Evolutionary conservation across 345 rosid species (phyloP).

Genomic region (Heritiera fomes): DNA sequence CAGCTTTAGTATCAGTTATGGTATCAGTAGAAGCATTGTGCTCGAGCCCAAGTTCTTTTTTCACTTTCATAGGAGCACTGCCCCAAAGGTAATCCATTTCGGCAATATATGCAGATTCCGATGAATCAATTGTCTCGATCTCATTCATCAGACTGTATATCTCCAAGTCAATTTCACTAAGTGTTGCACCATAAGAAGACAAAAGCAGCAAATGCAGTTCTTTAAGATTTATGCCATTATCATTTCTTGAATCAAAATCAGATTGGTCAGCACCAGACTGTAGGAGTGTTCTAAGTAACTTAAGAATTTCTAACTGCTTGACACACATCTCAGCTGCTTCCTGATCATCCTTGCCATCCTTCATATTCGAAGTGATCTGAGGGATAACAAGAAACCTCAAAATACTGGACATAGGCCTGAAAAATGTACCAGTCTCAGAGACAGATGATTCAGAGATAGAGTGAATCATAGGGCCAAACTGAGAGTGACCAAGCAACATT

Average conservation of each 20-base stretch:
- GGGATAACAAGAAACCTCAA: conserved; percentile 51
- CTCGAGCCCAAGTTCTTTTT: conserved; percentile 53
- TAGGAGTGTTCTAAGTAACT: conserved; percentile 64
- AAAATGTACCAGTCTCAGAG: conserved; percentile 52
- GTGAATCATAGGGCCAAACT: conserved; percentile 56
- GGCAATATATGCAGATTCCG: conserved; percentile 37
- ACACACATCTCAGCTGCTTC: conserved; percentile 32
- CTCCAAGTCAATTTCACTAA: conserved; percentile 71
- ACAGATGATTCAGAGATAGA: conserved; percentile 39
- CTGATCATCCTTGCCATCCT: conserved; percentile 28
- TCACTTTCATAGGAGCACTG: conserved; percentile 54
- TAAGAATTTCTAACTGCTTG: conserved; percentile 68
- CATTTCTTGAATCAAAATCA: conserved; percentile 42
- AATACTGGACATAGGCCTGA: conserved; percentile 75
- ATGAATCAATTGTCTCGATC: conserved; percentile 50
- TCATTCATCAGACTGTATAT: conserved; percentile 60
- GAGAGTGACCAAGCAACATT: conserved; percentile 81
- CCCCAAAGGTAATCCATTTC: conserved; percentile 81
- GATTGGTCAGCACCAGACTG: conserved; percentile 22
- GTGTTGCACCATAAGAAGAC: conserved; percentile 89
- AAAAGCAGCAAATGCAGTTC: conserved; percentile 67
- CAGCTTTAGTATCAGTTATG: conserved; percentile 42
- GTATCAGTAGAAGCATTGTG: conserved; percentile 37
- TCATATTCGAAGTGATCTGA: conserved; percentile 29
- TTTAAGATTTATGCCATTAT: conserved; percentile 59